A percentile compares a stretch with the other conserved stretches of the same genome.
These are phyloP conservation scores for Tephrocybe sp. DNA, from an alignment of 768 basidiomycete genomes.

Conservation along the genomic window DNA sequence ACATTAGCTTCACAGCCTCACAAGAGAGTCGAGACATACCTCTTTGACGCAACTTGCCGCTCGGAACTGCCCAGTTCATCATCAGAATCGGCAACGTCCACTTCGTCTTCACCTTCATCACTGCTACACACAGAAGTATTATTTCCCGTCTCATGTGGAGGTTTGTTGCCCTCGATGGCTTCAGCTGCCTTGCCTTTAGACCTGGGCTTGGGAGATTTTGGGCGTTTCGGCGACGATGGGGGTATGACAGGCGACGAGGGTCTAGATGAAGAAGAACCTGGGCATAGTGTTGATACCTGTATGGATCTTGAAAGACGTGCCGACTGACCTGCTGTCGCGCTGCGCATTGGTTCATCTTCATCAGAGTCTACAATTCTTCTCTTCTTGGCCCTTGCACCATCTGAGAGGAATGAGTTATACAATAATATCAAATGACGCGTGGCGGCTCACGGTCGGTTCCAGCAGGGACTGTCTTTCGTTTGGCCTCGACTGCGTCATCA, in stretches of 20 bases:
- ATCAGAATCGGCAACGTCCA: slow-evolving; percentile 27
- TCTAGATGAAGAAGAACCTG: slow-evolving; percentile 13
- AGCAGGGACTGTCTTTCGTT: slow-evolving; percentile 33
- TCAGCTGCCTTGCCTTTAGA: slow-evolving; percentile 23
- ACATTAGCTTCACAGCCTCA: not conserved
- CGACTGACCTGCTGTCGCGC: slow-evolving; percentile 10
- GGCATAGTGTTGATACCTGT: no score
- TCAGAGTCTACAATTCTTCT: slow-evolving; percentile 56
- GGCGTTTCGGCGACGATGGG: slow-evolving; percentile 14
- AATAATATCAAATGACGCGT: not conserved
- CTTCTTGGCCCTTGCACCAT: slow-evolving; percentile 44
- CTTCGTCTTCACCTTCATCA: slow-evolving; percentile 32
- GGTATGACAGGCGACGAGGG: slow-evolving; percentile 1
- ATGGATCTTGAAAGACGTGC: not conserved
- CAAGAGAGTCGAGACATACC: slow-evolving; percentile 34
- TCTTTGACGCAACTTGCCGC: slow-evolving; percentile 56
- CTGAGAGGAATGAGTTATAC: slow-evolving; percentile 15
- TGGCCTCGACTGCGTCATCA: slow-evolving; percentile 35
- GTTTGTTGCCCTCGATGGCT: no score
- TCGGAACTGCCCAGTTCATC: slow-evolving; percentile 31
- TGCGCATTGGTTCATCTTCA: slow-evolving; percentile 32
- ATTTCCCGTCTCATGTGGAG: slow-evolving; percentile 28
- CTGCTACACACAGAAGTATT: slow-evolving; percentile 19
- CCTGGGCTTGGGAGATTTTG: slow-evolving; percentile 16
- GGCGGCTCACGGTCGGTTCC: slow-evolving; percentile 15